Conservation (phyloP, 1,139 yeast species). For the Suhomyces atakaporum region DNA sequence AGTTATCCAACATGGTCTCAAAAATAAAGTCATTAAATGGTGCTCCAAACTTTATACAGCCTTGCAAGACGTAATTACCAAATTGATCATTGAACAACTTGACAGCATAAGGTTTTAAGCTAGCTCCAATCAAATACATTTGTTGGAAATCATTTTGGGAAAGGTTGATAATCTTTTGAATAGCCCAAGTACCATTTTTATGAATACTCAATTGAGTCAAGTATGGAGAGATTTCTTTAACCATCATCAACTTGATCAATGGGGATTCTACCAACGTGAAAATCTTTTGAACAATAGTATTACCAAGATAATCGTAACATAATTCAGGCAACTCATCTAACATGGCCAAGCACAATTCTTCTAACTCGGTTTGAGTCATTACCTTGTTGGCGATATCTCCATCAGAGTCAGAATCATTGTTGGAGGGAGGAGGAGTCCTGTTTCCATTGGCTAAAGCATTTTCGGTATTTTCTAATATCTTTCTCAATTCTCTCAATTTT, state of each 20-base stretch:
- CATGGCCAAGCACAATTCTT: slow-evolving; percentile 83
- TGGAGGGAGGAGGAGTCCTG: slow-evolving; percentile 1
- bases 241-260: slow-evolving; percentile 76
- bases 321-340: slow-evolving; percentile 87
- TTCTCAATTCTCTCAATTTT: slow-evolving; percentile 62
- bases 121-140: slow-evolving; percentile 63
- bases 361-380: slow-evolving; percentile 59
- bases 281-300: slow-evolving; percentile 90
- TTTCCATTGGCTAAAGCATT: slow-evolving; percentile 17
- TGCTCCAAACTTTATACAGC: slow-evolving; percentile 84
- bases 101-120: slow-evolving; percentile 79
- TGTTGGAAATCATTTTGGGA: slow-evolving; percentile 61
- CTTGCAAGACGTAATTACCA: slow-evolving; percentile 95
- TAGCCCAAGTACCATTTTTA: slow-evolving; percentile 99
- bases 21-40: slow-evolving; percentile 90
- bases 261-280: slow-evolving; percentile 70
- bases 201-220: slow-evolving; percentile 93
- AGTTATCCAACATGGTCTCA: slow-evolving; percentile 77
- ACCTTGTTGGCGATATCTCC: slow-evolving; percentile 12
- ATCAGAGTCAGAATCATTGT: slow-evolving; percentile 15
- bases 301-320: slow-evolving; percentile 91
- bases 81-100: slow-evolving; percentile 91
- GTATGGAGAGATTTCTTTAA: slow-evolving; percentile 74
- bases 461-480: slow-evolving; percentile 51
- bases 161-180: slow-evolving; percentile 88